Conservation (phyloP, 2,329 filamentous ascomycete genomes). For the Xylaria polymorpha region DNA sequence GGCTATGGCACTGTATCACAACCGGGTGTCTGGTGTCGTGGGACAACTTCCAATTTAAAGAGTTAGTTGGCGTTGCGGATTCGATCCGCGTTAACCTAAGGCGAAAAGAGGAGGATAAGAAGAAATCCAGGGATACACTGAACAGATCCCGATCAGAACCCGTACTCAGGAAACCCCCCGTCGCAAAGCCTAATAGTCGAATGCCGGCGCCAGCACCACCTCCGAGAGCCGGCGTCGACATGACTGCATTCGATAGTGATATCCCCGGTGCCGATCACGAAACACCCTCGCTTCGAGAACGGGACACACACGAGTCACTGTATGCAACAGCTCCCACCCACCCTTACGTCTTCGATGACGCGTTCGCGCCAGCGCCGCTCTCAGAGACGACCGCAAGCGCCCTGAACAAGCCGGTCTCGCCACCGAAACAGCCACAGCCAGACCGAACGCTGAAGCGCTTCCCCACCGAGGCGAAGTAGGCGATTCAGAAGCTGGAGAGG, state of each 20-base stretch:
- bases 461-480: conserved; percentile 54
- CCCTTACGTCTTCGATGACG: conserved; percentile 47
- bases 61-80: conserved; percentile 50
- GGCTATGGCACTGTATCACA: conserved; percentile 86
- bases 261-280: conserved; percentile 39
- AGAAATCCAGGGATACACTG: conserved; percentile 38
- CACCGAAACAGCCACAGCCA: conserved; percentile 44
- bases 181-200: conserved; percentile 29
- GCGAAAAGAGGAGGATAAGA: conserved; percentile 36
- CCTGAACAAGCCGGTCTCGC: conserved; percentile 55
- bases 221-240: conserved; percentile 53
- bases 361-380: conserved; percentile 52
- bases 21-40: conserved; percentile 62
- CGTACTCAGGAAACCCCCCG: conserved; percentile 29
- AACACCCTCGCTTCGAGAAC: conserved; percentile 12
- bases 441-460: conserved; percentile 50
- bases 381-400: conserved; percentile 56
- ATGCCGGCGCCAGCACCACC: conserved; percentile 37
- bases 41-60: conserved; percentile 60
- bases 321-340: conserved; percentile 59
- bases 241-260: conserved; percentile 55
- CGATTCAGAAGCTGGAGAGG: conserved; percentile 56
- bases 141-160: conserved; percentile 42
- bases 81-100: conserved; percentile 29
- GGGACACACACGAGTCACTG: conserved; percentile 43